Evolutionary conservation across 2,329 filamentous ascomycete genomes (phyloP), one percentile per base, ranked within the genome.

Genomic region (Helotiales sp.): DNA sequence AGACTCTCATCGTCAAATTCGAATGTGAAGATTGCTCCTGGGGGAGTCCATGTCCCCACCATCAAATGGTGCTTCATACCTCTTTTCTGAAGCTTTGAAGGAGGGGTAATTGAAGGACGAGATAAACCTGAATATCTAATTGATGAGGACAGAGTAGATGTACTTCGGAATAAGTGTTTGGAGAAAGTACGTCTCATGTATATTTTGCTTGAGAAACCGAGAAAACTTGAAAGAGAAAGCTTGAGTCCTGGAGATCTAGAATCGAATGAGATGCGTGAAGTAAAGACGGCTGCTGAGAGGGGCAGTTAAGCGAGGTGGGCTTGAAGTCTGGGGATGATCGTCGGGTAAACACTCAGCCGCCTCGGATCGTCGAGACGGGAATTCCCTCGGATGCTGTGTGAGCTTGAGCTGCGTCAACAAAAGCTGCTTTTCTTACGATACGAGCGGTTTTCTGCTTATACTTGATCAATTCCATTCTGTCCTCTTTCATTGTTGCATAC

Each of bases 21-120:
- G 68, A 97, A 90, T 0, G 93, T 96, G 80, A 96, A 96, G 76
- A 97, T 96, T 78, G 93, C 92, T 55, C 93, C 93, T 64, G 93
- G 93, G 66, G 91, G 91, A 69, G 92, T 95, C 93, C 93, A 97
- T 64, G 93, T 97, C 70, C 93, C 93, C 76, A 95, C 89, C 91
- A 97, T 96, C 77, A 97, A 84, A 82, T 96, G 92, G 79, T 97
- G 93, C 77, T 92, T 89, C 90, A 95, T 95, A 13, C 59, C 59
- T 47, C 59, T 30, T 15, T 26, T 61, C 22, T 61, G 59, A 50
- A 37, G 28, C 13, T 37, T 52, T 8, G 20, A 52, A 37, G 43
- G 45, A 50, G 30, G 43, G 37, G 34, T 60, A 28, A 45, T 28
- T 47, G 34, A 28, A 15, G 57, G 20, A 24, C 54, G 32, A 13